A percentile compares a stretch with the other conserved stretches of the same genome.
phyloP scores from a whole-genome alignment of 1,139 yeast species.

The Yamadazyma trypodendri region DNA sequence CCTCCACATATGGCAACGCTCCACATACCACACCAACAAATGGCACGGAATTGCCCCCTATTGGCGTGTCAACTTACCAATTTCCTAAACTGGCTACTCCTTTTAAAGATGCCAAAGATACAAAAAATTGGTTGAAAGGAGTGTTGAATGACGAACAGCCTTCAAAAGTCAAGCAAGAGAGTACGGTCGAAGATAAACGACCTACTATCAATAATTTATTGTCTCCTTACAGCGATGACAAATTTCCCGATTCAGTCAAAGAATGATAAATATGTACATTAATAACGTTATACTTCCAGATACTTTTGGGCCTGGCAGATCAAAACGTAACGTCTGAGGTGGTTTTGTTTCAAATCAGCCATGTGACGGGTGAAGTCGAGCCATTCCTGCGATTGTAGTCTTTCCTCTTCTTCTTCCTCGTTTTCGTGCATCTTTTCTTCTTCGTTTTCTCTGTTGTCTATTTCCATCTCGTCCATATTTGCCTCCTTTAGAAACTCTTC shows the following conservation, averaged over 20 bases:
- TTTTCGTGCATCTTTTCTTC: neutral
- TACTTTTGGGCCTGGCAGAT: too few species aligned
- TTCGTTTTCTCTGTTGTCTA: too few species aligned
- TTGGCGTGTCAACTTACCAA: constrained; percentile 3
- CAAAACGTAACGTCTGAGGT: too few species aligned
- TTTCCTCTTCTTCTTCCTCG: neutral
- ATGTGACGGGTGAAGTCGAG: too few species aligned
- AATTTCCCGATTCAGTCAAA: constrained; percentile 15
- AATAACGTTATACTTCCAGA: constrained; percentile 1
- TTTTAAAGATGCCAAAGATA: constrained; percentile 3
- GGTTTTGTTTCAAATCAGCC: neutral
- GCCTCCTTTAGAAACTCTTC: too few species aligned
- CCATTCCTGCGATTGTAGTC: neutral
- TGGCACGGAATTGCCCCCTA: constrained; percentile 2
- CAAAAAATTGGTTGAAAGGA: constrained; percentile 18
- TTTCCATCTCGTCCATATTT: too few species aligned
- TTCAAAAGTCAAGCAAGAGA: too few species aligned
- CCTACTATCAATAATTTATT: constrained; percentile 39
- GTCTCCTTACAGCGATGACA: constrained; percentile 25
- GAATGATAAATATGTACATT: constrained; percentile 8
- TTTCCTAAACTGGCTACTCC: constrained; percentile 5
- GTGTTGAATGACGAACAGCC: constrained; percentile 16
- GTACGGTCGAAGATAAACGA: constrained; percentile 17
- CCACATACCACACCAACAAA: constrained; percentile 5
- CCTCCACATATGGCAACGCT: constrained; percentile 1